Percentiles rank a stretch among this genome's conserved stretches.
Conservation (phyloP, 345 rosid species). For the Eucalyptus pumila region DNA sequence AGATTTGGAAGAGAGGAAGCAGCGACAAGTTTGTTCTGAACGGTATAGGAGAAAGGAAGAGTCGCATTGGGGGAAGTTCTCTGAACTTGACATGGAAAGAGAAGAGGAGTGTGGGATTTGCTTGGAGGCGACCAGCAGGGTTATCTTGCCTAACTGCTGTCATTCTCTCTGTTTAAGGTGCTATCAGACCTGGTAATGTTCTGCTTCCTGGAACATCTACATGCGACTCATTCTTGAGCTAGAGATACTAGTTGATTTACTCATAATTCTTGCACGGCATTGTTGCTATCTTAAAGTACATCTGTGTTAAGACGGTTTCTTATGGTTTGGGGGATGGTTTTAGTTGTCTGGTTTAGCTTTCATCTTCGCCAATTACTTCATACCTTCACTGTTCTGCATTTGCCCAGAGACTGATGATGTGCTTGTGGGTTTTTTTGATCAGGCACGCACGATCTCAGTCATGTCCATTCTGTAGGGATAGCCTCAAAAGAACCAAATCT, state of each 20-base stretch:
- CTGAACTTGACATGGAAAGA: conserved; percentile 38
- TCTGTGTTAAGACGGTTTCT: not conserved
- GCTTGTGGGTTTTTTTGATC: not conserved
- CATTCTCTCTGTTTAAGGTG: conserved; percentile 71
- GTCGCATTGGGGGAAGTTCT: conserved; percentile 17
- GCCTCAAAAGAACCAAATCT: conserved; percentile 41
- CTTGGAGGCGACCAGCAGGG: conserved; percentile 45
- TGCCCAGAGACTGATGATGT: not conserved
- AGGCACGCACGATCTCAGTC: conserved; percentile 66
- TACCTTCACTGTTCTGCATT: not conserved
- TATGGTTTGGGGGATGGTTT: not conserved
- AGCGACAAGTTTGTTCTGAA: conserved; percentile 31
- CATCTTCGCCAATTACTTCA: not conserved
- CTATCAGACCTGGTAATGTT: conserved; percentile 48
- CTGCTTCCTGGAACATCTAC: not conserved
- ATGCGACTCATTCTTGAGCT: not conserved
- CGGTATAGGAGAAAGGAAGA: conserved; percentile 49
- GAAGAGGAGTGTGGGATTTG: conserved; percentile 86
- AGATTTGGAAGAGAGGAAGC: conserved; percentile 61
- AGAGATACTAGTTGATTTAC: not conserved
- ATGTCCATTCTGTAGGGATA: conserved; percentile 74
- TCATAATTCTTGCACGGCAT: not conserved
- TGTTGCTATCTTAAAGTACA: not conserved
- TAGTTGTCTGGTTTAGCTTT: not conserved
- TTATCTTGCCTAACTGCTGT: conserved; percentile 63